phyloP scores from a whole-genome alignment of 805 yeast species.

The Teunomyces gatunensis region DNA sequence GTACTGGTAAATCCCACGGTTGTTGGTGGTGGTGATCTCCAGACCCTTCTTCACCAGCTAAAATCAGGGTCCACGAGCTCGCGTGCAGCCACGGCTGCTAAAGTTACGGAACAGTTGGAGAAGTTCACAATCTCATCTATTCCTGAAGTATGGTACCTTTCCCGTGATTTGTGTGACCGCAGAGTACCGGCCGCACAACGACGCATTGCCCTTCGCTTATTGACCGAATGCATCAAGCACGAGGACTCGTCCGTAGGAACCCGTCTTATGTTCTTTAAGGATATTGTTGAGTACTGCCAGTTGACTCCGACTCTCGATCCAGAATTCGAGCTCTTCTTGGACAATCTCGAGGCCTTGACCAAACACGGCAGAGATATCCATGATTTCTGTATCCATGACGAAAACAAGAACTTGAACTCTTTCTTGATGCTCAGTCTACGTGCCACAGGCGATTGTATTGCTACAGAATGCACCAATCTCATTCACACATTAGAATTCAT shows the following conservation, averaged over 20 bases:
- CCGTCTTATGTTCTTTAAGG: constrained; percentile 56
- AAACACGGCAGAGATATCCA: constrained; percentile 52
- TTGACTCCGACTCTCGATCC: constrained; percentile 39
- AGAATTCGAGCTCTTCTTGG: constrained; percentile 50
- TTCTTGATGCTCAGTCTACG: constrained; percentile 10
- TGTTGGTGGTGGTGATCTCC: constrained; percentile 47
- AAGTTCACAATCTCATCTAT: constrained; percentile 55
- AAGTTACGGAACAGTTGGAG: constrained; percentile 49
- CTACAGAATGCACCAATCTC: constrained; percentile 12
- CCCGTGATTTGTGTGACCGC: constrained; percentile 49
- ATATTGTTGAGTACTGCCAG: constrained; percentile 46
- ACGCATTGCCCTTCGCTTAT: constrained; percentile 50
- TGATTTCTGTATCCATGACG: constrained; percentile 48
- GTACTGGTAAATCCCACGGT: constrained; percentile 41
- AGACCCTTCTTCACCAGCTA: constrained; percentile 36
- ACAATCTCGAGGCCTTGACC: constrained; percentile 47
- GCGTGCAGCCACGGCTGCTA: constrained; percentile 50
- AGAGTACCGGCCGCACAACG: constrained; percentile 31
- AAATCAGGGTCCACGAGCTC: constrained; percentile 33
- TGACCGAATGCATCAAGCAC: constrained; percentile 53
- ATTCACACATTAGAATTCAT: constrained; percentile 30
- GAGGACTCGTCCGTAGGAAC: constrained; percentile 52
- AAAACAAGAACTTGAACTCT: constrained; percentile 19
- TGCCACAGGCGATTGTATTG: background rate
- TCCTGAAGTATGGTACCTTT: constrained; percentile 75